Evolutionary conservation across 2,329 filamentous ascomycete species (phyloP).

Genomic region (Sporothrix protearum): DNA sequence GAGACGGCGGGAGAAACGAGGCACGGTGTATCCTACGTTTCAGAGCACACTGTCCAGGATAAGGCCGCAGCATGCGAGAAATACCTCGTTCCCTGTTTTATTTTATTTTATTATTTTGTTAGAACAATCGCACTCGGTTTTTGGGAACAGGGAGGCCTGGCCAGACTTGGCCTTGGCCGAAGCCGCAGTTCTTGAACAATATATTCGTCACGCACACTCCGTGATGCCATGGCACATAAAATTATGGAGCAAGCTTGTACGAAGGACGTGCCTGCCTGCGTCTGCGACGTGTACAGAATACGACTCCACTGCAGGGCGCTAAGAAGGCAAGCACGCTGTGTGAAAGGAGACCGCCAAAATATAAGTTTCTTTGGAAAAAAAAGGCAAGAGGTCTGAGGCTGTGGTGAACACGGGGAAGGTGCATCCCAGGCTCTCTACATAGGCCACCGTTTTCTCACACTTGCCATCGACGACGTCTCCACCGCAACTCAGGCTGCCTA

Average conservation of each 20-base stretch:
- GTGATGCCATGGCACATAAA: not conserved
- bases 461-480: not conserved
- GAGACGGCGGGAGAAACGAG: conserved; percentile 2
- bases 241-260: not conserved
- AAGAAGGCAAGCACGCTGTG: not conserved
- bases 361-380: not conserved
- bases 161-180: conserved; percentile 7
- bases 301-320: conserved; percentile 18
- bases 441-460: not conserved
- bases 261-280: conserved; percentile 5
- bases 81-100: not conserved
- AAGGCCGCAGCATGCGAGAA: conserved; percentile 1
- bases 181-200: not conserved
- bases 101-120: conserved; percentile 7
- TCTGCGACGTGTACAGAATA: conserved; percentile 19
- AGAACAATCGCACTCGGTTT: not conserved
- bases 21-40: not conserved
- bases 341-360: not conserved
- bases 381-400: not conserved
- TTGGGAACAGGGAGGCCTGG: not conserved
- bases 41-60: not conserved
- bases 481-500: not conserved
- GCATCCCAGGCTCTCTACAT: not conserved
- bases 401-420: not conserved
- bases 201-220: not conserved